These are phyloP conservation scores for Erodium chrysanthum DNA, from an alignment of 441 rosid species.

Conservation along the genomic window DNA sequence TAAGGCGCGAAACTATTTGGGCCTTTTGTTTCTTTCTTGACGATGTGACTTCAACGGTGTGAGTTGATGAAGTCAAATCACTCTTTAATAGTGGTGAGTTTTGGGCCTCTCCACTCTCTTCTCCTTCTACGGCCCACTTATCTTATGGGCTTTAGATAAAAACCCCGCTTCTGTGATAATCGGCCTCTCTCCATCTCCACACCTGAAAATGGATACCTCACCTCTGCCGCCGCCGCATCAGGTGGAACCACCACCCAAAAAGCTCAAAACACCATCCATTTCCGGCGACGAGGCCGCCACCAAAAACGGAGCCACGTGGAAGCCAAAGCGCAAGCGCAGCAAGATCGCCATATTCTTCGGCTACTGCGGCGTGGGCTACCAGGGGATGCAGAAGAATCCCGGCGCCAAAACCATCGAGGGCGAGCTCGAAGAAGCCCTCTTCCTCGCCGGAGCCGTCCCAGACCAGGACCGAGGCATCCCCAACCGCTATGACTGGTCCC, in stretches of 20 bases:
- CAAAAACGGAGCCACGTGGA: conserved; percentile 14
- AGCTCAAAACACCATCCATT: conserved; percentile 31
- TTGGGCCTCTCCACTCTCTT: too few relatives aligned
- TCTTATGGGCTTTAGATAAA: too few relatives aligned
- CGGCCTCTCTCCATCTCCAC: neutral
- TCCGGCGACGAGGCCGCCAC: conserved; percentile 35
- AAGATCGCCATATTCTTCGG: conserved; percentile 82
- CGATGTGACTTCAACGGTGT: too few relatives aligned
- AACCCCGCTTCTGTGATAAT: too few relatives aligned
- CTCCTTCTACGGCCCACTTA: too few relatives aligned
- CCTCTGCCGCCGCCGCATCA: conserved; percentile 24
- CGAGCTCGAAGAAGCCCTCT: conserved; percentile 85
- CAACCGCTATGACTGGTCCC: conserved; percentile 71
- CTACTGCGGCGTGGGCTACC: conserved; percentile 90
- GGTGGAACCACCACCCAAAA: conserved; percentile 50
- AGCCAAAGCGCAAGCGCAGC: conserved; percentile 57
- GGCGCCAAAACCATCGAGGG: conserved; percentile 95
- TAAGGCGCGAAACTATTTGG: neutral
- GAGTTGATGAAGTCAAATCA: too few relatives aligned
- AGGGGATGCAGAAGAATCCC: conserved; percentile 93
- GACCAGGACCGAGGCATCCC: conserved; percentile 49
- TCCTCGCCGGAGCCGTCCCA: conserved; percentile 56
- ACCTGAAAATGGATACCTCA: conserved; percentile 3
- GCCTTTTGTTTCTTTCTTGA: too few relatives aligned
- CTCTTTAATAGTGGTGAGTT: too few relatives aligned